Percentiles rank a stretch among this genome's conserved stretches.
These are phyloP conservation scores for Saturnispora saitoi DNA, from an alignment of 805 yeast genomes.

Conservation along the genomic window DNA sequence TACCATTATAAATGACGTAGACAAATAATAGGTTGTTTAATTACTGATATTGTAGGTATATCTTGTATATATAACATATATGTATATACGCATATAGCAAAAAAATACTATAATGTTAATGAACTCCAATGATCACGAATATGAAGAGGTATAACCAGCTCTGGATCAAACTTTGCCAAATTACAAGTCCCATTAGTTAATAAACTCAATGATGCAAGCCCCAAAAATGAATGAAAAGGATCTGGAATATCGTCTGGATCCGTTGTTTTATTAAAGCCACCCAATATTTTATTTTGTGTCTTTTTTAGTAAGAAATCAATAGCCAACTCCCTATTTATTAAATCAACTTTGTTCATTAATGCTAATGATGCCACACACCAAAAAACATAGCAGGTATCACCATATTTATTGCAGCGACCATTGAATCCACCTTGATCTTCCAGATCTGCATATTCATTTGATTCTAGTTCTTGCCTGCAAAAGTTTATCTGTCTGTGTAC, in stretches of 20 bases:
- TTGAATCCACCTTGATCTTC: conserved; percentile 71
- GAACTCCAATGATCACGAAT: conserved; percentile 16
- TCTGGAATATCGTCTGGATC: conserved; percentile 52
- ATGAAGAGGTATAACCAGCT: conserved; percentile 20
- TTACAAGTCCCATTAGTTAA: conserved; percentile 15
- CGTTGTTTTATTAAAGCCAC: conserved; percentile 68
- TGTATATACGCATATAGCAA: neutral
- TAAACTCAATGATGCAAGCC: conserved; percentile 44
- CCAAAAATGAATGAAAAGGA: conserved; percentile 59
- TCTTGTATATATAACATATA: neutral
- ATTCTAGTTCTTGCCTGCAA: conserved; percentile 22
- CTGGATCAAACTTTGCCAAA: conserved; percentile 14
- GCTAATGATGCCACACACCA: conserved; percentile 63
- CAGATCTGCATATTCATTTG: conserved; percentile 30
- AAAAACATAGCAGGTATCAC: conserved; percentile 83
- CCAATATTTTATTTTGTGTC: conserved; percentile 56
- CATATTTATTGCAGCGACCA: conserved; percentile 77
- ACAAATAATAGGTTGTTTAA: neutral
- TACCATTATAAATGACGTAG: neutral
- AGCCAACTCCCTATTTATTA: conserved; percentile 32
- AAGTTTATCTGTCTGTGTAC: conserved; percentile 49
- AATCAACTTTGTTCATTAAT: conserved; percentile 27
- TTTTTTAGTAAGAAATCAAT: conserved; percentile 37
- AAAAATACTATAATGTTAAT: neutral
- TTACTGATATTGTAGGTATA: neutral